Evolutionary conservation across 2,329 filamentous ascomycete genomes (phyloP), one percentile per base, ranked within the genome.

Genomic region (Clonostachys sp.): DNA sequence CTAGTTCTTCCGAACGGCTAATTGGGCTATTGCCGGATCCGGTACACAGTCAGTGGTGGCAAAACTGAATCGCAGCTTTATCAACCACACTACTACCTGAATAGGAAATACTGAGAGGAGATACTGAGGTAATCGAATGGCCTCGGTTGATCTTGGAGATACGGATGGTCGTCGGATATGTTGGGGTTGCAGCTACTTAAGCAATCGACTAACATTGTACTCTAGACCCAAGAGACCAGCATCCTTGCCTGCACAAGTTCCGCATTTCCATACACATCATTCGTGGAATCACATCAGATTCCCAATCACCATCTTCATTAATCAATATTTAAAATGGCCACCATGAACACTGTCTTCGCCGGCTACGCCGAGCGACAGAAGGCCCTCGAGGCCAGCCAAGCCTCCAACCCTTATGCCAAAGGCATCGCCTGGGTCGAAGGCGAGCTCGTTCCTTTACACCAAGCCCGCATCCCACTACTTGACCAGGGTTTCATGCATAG

Each of bases 401-500:
- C 59, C 58, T 58, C 43, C 13, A 70, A 71, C 55, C 64, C 64
- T 0, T 70, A 67, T 45, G 62, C 71, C 16, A 58, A 63, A 16
- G 74, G 75, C 12, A 57, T 77, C 5, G 74, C 74, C 18, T 78
- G 71, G 74, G 54, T 77, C 2, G 61, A 67, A 41, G 71, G 71
- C 14, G 54, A 70, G 39, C 56, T 72, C 5, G 62, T 67, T 0
- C 72, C 74, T 4, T 55, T 77, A 6, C 38, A 61, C n/a, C 57
- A 75, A 42, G 75, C 75, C 2, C 65, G 65, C n/a, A 74, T 78
- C 16, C 75, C 75, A 2, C 55, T 78, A 1, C 53, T 73, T 1
- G 75, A 78, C 51, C 68, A 78, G 57, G 75, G 75, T 16, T 78
- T 78, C 55, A 56, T 77, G 53, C 73, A 73, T 55, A 70, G 73